phyloP scores from a whole-genome alignment of 495 filamentous ascomycete genomes.

The Talaromyces nanjingensis region DNA sequence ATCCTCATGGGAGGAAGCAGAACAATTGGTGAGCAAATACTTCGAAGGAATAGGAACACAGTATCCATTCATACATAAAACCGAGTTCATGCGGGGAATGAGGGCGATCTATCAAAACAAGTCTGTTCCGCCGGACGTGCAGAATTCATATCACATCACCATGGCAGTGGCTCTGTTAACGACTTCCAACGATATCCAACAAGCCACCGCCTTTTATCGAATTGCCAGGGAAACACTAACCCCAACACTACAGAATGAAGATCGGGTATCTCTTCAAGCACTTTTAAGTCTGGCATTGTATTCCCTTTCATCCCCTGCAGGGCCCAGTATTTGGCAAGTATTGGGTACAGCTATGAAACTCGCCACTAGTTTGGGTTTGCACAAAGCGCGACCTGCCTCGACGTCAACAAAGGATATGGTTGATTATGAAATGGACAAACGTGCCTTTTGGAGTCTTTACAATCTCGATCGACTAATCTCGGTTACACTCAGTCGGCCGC shows the following conservation, averaged over 20 bases:
- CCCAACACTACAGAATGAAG: conserved; percentile 35
- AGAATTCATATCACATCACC: conserved; percentile 36
- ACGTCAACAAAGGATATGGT: conserved; percentile 16
- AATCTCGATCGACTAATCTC: conserved; percentile 45
- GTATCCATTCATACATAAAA: conserved; percentile 35
- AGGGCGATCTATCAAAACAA: conserved; percentile 34
- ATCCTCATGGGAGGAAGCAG: conserved; percentile 34
- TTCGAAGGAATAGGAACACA: conserved; percentile 41
- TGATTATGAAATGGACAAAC: conserved; percentile 42
- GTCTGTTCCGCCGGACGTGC: conserved; percentile 28
- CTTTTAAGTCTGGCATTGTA: conserved; percentile 44
- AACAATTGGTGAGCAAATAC: conserved; percentile 29
- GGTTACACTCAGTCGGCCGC: conserved; percentile 40
- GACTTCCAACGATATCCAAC: conserved; percentile 25
- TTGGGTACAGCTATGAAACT: conserved; percentile 41
- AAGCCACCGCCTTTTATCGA: conserved; percentile 34
- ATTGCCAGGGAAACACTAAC: conserved; percentile 34
- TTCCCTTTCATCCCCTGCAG: conserved; percentile 42
- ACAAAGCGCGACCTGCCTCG: conserved; percentile 32
- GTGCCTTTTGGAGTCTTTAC: conserved; percentile 48
- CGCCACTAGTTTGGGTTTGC: conserved; percentile 42
- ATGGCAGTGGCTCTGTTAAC: conserved; percentile 35
- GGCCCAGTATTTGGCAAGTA: conserved; percentile 48
- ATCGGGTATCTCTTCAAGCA: conserved; percentile 36
- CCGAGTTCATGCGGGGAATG: conserved; percentile 30